Evolutionary conservation across 2,329 filamentous ascomycete genomes (phyloP), one percentile per base, ranked within the genome.

Genomic region (Venturia aucupariae): DNA sequence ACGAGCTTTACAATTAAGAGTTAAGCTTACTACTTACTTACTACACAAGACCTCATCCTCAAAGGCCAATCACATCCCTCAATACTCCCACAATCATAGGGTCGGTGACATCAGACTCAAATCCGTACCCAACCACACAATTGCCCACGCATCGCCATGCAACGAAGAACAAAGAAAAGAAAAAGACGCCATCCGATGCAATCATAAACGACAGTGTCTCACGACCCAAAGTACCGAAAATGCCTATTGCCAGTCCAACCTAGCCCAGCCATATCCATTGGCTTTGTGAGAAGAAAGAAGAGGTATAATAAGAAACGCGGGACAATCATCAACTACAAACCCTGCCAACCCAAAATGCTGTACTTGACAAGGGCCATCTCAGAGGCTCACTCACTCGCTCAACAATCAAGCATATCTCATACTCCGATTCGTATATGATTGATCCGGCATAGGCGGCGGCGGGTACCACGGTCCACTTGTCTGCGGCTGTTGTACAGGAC

Each of bases 381-480:
- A 11, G 7, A 38, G 35, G 35, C 35, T 38, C 7, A 11, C 35
- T 38, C 35, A 11, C 35, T 38, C 35, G 35, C 35, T 41, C 42
- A 24, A 22, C 27, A 27, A 32, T 62, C 42, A 62, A 17, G 61
- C 61, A 62, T 62, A 62, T 38, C 61, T 62, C 39, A 62, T 42
- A 62, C 61, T 62, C 22, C 32, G 39, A 41, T 15, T 51, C 13
- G n/a, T 32, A 48, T 62, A 48, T 6, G 46, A n/a, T 42, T 38
- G 42, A 35, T 46, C 42, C 24, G 42, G 32, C 42, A 46, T 46
- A 27, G 46, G 46, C 11, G 32, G 27, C 39, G 61, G 61, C 11
- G 61, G 61, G 35, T 46, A 46, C 42, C 32, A 39, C 42, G 42
- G 30, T 38, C 30, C 30, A 30, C 46, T 30, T 19, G 42, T 38